Base-by-base conservation (phyloP, 306 rosid species). In the Sicyos edulis region DNA sequence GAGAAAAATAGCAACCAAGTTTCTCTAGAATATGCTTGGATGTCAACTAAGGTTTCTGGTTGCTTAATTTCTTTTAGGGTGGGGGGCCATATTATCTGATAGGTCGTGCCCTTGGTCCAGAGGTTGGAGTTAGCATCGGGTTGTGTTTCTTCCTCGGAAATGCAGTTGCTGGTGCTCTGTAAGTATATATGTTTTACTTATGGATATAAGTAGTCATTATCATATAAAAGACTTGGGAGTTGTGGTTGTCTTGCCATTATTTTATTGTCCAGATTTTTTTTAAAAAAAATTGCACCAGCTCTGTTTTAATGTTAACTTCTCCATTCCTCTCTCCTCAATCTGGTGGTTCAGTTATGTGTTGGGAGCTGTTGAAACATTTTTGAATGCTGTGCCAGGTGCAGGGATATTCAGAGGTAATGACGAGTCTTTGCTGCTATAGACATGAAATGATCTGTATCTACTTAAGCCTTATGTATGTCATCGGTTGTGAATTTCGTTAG, bases 81-180 rank as follows among this genome's bases (percentile, higher is more conserved):
- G 99, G 99, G 74, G 99, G 99, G 65, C 99, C 99, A 2, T 95
- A 95, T 82, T 95, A 95, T 86, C 99, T 95, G 74, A 95, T 95
- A 54, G 99, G 99, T 58, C 99, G 99, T 75, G 99, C 97, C 67
- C 99, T 95, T 81, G 99, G 99, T 81, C 99, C 99, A 76, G 99
- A 95, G 86, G 99, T 95, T 86, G 99, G 99, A 80, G 97, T 95
- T 82, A 95, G 99, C 88, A 95, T 95, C 80, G 99, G 99, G 73
- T 77, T 95, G 66, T 95, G 99, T 82, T 95, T 95, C 86, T 95
- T 95, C 78, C 96, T 95, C 14, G 99, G 99, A 72, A 95, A 95
- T 84, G 99, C 97, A 74, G 97, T 95, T 83, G 99, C 99, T 44
- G 99, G 99, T 81, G 82, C 99, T 66, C 95, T 95, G 99, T 95